These are phyloP conservation scores for Heteromeles arbutifolia DNA, from an alignment of 306 rosid species.

Conservation along the genomic window DNA sequence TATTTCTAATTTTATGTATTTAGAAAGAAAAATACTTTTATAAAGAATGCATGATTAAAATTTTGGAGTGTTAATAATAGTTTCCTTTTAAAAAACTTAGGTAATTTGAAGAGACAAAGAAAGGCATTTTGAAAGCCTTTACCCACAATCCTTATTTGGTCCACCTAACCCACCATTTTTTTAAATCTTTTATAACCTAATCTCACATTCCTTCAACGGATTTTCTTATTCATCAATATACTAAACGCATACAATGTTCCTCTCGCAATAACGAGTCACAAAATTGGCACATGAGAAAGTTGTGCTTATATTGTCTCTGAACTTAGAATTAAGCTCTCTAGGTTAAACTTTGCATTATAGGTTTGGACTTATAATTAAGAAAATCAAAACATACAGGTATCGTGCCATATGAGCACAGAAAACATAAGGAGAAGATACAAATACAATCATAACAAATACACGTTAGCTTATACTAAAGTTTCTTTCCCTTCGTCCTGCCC, in stretches of 20 bases:
- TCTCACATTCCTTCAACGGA: not conserved
- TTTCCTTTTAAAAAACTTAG: not conserved
- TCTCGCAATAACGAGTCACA: not conserved
- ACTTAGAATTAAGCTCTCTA: no score
- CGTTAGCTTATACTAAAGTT: not conserved
- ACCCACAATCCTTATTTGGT: slow-evolving; percentile 8
- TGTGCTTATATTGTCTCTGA: not conserved
- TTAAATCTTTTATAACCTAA: not conserved
- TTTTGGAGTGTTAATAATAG: no score
- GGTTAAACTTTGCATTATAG: not conserved
- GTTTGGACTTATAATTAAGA: not conserved
- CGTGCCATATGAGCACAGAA: not conserved
- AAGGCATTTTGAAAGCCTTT: slow-evolving; percentile 1
- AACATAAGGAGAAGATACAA: not conserved
- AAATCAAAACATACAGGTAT: not conserved
- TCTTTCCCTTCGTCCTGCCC: not conserved
- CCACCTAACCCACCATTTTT: slow-evolving; percentile 18
- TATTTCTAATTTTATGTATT: no score
- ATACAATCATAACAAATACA: not conserved
- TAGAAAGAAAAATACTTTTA: no score
- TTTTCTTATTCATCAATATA: not conserved
- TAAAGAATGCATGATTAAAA: no score
- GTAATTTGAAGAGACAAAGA: slow-evolving; percentile 5
- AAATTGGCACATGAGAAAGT: not conserved
- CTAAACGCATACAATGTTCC: not conserved